Base-by-base conservation (phyloP, 495 filamentous ascomycete species). In the Endocarpon pusillum region DNA sequence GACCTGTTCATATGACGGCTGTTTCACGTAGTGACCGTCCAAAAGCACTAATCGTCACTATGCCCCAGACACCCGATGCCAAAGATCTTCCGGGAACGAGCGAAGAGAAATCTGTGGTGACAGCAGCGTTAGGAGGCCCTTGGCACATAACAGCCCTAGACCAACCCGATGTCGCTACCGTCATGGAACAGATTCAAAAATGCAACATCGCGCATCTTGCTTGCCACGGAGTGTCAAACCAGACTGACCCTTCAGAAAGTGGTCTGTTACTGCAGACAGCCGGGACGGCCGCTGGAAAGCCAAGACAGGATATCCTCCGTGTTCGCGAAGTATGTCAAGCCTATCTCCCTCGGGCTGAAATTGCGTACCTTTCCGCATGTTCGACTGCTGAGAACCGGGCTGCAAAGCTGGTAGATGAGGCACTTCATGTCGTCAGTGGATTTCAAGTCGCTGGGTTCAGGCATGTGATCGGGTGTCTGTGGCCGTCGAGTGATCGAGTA, bases 331-430 rank as follows among this genome's bases (percentile, higher is more conserved):
- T 47, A 29, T 40, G 10, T 26, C 19, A 47, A 21, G 21, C n/a
- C n/a, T 2, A 30, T 11, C 38, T 36, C 15, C 19, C 25, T 19
- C 41, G 28, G 11, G 45, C 42, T 16, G 16, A 37, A 18, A 42
- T 53, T 31, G 46, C 52, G n/a, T 56, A 49, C 20, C 48, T 56
- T 12, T 56, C 50, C 4, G 52, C 51, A 4, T 45, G 42, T 22
- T 41, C 35, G 19, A 45, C 45, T 14, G 49, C 42, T 1, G 32
- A 52, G 19, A 35, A 35, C 12, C 11, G 31, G 23, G 43, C 12
- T 0, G n/a, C 15, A 2, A 36, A 25, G 11, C 37, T 55, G 5
- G n/a, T 24, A 1, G 52, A 59, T 22, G 50, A 59, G 35, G 41
- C 17, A 1, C 25, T 57, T 11, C 55, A 57, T 42, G 18, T 59